Percentiles rank a stretch among this genome's conserved stretches.
phyloP scores from a whole-genome alignment of 2,329 filamentous ascomycete species.

The Penicillium concentricum region DNA sequence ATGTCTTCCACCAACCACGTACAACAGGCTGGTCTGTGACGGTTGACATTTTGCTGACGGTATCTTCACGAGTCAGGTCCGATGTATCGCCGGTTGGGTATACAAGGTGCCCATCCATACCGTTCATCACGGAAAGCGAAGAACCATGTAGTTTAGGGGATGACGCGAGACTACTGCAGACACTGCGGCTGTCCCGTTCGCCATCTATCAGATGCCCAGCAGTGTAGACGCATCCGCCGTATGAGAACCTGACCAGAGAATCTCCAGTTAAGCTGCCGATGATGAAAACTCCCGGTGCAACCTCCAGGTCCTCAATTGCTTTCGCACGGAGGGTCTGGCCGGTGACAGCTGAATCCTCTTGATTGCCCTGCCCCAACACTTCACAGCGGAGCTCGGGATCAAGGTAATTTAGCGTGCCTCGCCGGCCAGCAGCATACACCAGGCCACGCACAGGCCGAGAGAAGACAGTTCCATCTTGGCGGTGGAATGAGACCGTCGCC shows the following conservation, averaged over 20 bases:
- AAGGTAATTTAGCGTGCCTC: conserved; percentile 56
- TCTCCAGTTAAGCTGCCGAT: conserved; percentile 61
- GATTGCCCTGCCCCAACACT: conserved; percentile 37
- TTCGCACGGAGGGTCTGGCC: conserved; percentile 55
- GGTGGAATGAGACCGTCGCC: conserved; percentile 46
- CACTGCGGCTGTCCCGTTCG: conserved; percentile 16
- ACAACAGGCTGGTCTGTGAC: conserved; percentile 7
- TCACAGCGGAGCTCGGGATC: conserved; percentile 48
- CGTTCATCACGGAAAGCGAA: conserved; percentile 37
- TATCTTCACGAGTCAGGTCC: conserved; percentile 17
- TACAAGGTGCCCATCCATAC: conserved; percentile 38
- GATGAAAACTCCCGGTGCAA: conserved; percentile 54
- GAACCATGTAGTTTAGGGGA: conserved; percentile 21
- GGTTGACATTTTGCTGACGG: conserved; percentile 18
- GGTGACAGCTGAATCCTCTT: conserved; percentile 44
- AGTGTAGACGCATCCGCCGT: conserved; percentile 58
- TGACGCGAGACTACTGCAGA: conserved; percentile 19
- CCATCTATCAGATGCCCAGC: conserved; percentile 52
- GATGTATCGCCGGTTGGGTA: conserved; percentile 7
- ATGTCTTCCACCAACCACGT: conserved; percentile 22
- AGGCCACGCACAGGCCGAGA: conserved; percentile 50
- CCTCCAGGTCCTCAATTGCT: conserved; percentile 53
- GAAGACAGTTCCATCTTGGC: conserved; percentile 45
- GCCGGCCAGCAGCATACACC: conserved; percentile 57
- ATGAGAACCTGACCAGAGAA: conserved; percentile 59